These are phyloP conservation scores for Umbelopsis sp. DNA, from an alignment of 192 early-diverging fungal species.

Conservation along the genomic window DNA sequence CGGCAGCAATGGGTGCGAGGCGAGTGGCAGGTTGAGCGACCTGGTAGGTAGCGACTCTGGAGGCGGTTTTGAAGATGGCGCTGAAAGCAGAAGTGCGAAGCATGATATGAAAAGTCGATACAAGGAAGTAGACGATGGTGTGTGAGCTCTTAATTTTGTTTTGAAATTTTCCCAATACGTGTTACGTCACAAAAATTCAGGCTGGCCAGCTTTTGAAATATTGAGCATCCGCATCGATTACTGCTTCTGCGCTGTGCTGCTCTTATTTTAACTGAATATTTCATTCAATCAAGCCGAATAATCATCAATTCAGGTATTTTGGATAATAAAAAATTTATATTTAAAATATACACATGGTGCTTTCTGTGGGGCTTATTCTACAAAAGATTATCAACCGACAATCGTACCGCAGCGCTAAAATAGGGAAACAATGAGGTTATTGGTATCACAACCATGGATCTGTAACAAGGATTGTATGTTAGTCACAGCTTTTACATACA, in stretches of 20 bases:
- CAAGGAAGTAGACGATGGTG: slow-evolving; percentile 2
- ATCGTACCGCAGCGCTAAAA: background rate
- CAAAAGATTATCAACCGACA: background rate
- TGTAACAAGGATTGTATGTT: background rate
- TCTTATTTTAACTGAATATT: too few species aligned
- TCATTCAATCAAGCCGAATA: too few species aligned
- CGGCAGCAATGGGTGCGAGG: slow-evolving; percentile 43
- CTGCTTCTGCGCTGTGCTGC: too few species aligned
- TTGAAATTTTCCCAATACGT: slow-evolving; percentile 4
- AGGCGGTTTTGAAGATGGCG: slow-evolving; percentile 41
- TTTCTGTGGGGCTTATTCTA: background rate
- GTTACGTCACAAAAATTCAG: slow-evolving; percentile 6
- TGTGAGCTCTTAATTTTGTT: slow-evolving; percentile 6
- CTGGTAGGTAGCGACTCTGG: slow-evolving; percentile 41
- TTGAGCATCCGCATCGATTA: background rate
- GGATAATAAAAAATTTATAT: background rate
- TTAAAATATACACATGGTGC: slow-evolving; percentile 2
- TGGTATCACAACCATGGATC: slow-evolving; percentile 28
- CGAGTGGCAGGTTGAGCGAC: slow-evolving; percentile 32
- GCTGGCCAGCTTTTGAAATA: background rate
- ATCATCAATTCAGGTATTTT: background rate
- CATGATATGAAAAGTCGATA: slow-evolving; percentile 23
- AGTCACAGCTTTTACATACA: background rate
- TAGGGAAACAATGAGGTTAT: slow-evolving; percentile 11
- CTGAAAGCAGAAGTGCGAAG: slow-evolving; percentile 40